A percentile compares a stretch with the other conserved stretches of the same genome.
Evolutionary conservation across 2,329 filamentous ascomycete genomes (phyloP).

Genomic region (Sarocladiaceae sp.): DNA sequence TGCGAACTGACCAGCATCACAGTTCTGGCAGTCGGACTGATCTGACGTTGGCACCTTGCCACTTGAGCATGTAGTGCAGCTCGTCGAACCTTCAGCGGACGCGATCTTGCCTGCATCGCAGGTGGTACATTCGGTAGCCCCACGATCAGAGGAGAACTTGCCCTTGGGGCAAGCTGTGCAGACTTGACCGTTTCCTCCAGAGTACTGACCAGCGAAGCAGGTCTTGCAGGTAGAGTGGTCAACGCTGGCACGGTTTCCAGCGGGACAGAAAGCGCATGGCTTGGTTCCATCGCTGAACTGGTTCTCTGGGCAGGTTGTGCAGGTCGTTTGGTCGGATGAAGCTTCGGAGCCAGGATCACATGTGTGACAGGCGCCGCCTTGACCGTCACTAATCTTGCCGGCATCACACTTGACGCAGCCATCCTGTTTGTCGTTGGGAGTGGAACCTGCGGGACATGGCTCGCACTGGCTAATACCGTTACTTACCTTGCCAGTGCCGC

Average conservation of each 20-base stretch:
- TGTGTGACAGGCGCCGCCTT: not conserved
- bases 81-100: not conserved
- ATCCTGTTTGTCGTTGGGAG: not conserved
- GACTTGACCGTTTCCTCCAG: not conserved
- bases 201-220: not conserved
- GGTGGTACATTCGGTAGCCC: not conserved
- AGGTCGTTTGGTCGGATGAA: not conserved
- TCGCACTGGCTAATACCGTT: conserved; percentile 5
- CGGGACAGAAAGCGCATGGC: not conserved
- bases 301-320: not conserved
- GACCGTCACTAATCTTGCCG: not conserved
- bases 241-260: not conserved
- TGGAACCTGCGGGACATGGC: not conserved
- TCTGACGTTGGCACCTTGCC: not conserved
- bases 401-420: not conserved
- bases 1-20: not conserved
- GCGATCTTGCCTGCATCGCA: not conserved
- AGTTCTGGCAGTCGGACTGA: not conserved
- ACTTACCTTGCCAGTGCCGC: not conserved
- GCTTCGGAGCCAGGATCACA: not conserved
- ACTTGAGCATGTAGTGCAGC: not conserved
- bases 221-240: not conserved
- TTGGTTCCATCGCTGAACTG: not conserved
- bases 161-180: not conserved
- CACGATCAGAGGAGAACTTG: not conserved